These are phyloP conservation scores for Nicotiana noctiflora DNA, from an alignment of 257 asterid genomes.

Conservation along the genomic window DNA sequence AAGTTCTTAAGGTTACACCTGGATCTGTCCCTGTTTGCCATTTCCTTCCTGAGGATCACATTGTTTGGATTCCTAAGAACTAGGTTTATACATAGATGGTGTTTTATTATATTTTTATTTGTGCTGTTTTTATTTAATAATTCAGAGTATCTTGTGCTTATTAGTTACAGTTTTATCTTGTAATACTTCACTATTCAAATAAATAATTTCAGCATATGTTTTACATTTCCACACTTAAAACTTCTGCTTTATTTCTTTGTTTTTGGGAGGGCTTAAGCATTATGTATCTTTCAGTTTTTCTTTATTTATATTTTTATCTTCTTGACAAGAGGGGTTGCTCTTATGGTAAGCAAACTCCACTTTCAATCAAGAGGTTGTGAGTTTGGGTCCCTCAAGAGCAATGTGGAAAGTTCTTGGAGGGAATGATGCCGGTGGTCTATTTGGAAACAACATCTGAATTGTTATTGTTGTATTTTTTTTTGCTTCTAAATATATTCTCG, in stretches of 20 bases:
- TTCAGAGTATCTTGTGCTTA: neutral
- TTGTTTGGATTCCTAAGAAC: conserved; percentile 63
- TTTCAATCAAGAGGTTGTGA: no score
- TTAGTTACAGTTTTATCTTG: neutral
- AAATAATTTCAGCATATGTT: neutral
- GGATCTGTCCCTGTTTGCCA: conserved; percentile 85
- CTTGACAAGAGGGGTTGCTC: no score
- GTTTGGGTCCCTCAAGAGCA: no score
- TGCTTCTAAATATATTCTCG: no score
- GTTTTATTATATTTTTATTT: neutral
- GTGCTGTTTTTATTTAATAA: conserved; percentile 2
- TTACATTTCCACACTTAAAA: neutral
- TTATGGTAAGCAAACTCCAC: no score
- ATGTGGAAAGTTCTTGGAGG: no score
- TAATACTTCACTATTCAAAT: neutral
- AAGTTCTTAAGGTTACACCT: conserved; percentile 81
- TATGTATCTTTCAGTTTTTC: no score
- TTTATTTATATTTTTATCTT: no score
- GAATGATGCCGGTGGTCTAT: no score
- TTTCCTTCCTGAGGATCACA: conserved; percentile 83
- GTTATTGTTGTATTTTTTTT: no score
- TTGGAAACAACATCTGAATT: no score
- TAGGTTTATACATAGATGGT: neutral
- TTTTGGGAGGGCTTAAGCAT: no score
- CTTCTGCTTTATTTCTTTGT: neutral